phyloP scores from a whole-genome alignment of 192 early-diverging fungal genomes.

The Coemansia sp. region DNA sequence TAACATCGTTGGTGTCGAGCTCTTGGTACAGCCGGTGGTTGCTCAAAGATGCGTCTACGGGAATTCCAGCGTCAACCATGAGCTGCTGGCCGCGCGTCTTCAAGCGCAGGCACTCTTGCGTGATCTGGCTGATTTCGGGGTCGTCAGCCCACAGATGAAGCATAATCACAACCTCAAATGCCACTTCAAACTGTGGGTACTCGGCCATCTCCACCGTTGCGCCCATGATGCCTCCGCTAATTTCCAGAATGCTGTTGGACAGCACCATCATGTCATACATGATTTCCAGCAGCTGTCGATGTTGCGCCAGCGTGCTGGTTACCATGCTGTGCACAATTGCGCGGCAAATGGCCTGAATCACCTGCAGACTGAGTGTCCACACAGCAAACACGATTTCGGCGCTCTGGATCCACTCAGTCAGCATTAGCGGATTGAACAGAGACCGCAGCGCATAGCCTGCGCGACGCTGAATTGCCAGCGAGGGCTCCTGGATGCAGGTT shows the following conservation, averaged over 20 bases:
- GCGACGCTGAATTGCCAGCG: constrained; percentile 64
- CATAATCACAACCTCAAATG: constrained; percentile 65
- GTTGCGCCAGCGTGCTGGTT: constrained; percentile 49
- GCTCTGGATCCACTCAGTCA: constrained; percentile 77
- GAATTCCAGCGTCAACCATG: constrained; percentile 64
- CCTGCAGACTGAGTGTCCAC: constrained; percentile 72
- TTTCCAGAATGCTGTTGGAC: constrained; percentile 75
- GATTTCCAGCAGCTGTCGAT: constrained; percentile 50
- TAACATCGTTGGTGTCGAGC: constrained; percentile 80
- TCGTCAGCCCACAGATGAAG: constrained; percentile 64
- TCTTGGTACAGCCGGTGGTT: constrained; percentile 89
- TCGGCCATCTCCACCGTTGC: constrained; percentile 50
- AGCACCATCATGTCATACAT: constrained; percentile 61
- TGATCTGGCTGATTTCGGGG: constrained; percentile 48
- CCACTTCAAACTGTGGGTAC: constrained; percentile 56
- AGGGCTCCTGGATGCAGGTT: constrained; percentile 70
- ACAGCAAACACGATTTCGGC: constrained; percentile 69
- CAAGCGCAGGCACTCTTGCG: constrained; percentile 44
- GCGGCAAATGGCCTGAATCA: constrained; percentile 54
- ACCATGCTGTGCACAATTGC: constrained; percentile 55
- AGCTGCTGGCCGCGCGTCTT: constrained; percentile 43
- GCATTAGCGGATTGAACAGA: constrained; percentile 68
- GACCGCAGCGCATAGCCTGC: constrained; percentile 71
- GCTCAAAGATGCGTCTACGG: constrained; percentile 62
- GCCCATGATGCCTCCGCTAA: constrained; percentile 63